Evolutionary conservation across 208 protist species (phyloP).

Genomic region (Leishmania tropica): DNA sequence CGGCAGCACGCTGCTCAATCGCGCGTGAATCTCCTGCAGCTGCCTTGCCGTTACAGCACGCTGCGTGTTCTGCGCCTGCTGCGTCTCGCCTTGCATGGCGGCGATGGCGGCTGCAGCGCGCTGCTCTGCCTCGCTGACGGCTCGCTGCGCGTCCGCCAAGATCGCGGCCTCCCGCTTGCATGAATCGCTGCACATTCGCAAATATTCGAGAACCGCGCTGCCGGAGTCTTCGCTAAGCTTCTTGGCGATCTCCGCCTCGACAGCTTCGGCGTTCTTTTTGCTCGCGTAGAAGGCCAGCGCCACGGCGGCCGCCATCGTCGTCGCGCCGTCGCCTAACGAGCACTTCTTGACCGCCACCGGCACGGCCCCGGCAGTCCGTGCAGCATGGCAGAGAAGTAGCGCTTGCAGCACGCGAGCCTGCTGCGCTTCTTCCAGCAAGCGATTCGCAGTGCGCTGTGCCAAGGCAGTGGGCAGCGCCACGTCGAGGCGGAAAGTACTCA

Average conservation of each 20-base stretch:
- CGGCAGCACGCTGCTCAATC: constrained; percentile 7
- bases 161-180: constrained; percentile 7
- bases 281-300: constrained; percentile 30
- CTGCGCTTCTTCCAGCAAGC: constrained; percentile 13
- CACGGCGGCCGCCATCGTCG: constrained; percentile 16
- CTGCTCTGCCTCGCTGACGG: constrained; percentile 28
- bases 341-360: constrained; percentile 22
- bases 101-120: constrained; percentile 17
- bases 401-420: constrained; percentile 26
- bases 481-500: constrained; percentile 8
- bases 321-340: background rate
- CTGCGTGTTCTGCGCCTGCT: constrained; percentile 9
- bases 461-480: constrained; percentile 9
- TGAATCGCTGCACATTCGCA: constrained; percentile 13
- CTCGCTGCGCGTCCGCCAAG: constrained; percentile 14
- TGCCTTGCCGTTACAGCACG: constrained; percentile 4
- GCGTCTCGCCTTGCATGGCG: constrained; percentile 20
- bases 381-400: constrained; percentile 27
- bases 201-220: constrained; percentile 17
- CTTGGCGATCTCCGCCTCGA: constrained; percentile 7
- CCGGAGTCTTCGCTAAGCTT: constrained; percentile 21
- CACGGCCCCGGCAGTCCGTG: constrained; percentile 17
- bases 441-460: background rate
- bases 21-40: constrained; percentile 20
- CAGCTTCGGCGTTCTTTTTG: constrained; percentile 5